Base-by-base conservation (phyloP, 2,329 filamentous ascomycete species). In the Blumeriella jaapii region DNA sequence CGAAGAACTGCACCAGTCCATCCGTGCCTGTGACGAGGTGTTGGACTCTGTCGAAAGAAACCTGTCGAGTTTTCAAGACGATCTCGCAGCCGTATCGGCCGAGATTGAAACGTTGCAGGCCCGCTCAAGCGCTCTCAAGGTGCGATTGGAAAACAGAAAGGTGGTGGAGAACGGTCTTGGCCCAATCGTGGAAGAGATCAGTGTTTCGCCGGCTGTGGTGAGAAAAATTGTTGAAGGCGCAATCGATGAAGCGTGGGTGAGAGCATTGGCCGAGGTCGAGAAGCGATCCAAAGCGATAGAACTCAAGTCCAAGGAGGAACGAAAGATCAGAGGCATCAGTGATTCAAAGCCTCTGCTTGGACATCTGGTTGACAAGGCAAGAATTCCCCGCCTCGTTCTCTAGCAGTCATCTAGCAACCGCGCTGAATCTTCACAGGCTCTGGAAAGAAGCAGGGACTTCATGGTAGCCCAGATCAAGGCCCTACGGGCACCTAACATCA, bases 91-190 rank as follows among this genome's bases (percentile, higher is more conserved):
- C 10, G 91, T 98, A 9, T 95, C 91, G 1, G 80, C 86, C 5
- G 91, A 98, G 56, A 98, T 98, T 33, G 91, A 98, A 60, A 86
- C 78, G 2, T 63, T 98, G 25, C 91, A 98, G 61, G 78, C 80
- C 33, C 76, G 91, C 29, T 98, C 91, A 0, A 72, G 79, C 8
- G 76, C 80, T 6, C 61, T 98, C 40, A 95, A 85, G 49, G 75
- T 82, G 22, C 78, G 86, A 51, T 65, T 98, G 18, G 82, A 93
- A 47, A 95, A 95, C 53, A 73, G 93, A 22, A 87, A 82, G 55
- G 77, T 82, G 11, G 84, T 96, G 4, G 91, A 96, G 60, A 87
- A 83, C 57, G 69, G 85, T 1, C 65, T 98, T 17, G 85, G 81
- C 0, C 86, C 91, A 0, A 72, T 93, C 17, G 83, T 98, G 1